Percentiles rank a stretch among this genome's conserved stretches.
These are phyloP conservation scores for Volvox africanus DNA, from an alignment of 139 green algal species.

Conservation along the genomic window DNA sequence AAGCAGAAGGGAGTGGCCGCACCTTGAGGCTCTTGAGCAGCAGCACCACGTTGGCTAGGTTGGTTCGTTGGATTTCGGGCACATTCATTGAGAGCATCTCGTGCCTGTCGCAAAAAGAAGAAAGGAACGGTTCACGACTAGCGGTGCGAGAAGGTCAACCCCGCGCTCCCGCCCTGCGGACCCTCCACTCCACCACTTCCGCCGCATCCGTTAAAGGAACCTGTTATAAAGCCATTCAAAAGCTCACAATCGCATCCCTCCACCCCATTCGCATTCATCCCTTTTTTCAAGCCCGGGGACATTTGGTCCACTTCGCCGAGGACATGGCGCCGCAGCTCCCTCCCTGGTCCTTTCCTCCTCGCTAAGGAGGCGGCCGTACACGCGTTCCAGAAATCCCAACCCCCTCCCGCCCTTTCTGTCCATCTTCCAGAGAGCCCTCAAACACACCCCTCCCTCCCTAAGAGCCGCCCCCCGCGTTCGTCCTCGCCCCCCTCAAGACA, in stretches of 20 bases:
- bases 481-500: neutral
- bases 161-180: neutral
- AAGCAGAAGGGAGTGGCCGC: neutral
- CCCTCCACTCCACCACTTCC: neutral
- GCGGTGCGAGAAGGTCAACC: neutral
- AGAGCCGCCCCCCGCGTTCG: no score
- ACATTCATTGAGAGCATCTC: conserved; percentile 88
- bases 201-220: no score
- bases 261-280: neutral
- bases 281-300: no score
- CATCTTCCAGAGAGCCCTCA: no score
- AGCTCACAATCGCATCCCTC: no score
- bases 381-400: neutral
- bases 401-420: neutral
- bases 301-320: no score
- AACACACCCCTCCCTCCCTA: no score
- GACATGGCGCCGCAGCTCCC: no score
- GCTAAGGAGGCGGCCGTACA: no score
- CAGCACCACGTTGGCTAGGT: conserved; percentile 98
- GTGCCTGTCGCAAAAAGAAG: conserved; percentile 34
- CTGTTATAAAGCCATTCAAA: no score
- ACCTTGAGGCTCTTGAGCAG: conserved; percentile 71
- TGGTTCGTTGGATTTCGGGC: conserved; percentile 99
- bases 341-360: no score
- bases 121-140: neutral